A percentile compares a stretch with the other conserved stretches of the same genome.
phyloP scores from a whole-genome alignment of 306 rosid genomes.

The Hippophae rhamnoides region DNA sequence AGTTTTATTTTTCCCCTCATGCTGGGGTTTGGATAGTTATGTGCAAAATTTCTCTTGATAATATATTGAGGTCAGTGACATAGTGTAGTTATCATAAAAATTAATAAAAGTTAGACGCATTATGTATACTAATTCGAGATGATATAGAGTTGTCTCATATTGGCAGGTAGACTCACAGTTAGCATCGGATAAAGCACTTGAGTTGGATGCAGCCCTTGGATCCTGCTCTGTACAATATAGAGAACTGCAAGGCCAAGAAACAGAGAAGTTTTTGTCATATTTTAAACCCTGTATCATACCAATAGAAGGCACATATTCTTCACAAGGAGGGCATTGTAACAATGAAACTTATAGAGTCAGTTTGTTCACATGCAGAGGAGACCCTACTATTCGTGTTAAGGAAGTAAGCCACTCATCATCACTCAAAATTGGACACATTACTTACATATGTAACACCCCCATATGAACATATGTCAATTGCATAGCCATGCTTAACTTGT shows the following conservation, averaged over 20 bases:
- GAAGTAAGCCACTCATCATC: conserved; percentile 41
- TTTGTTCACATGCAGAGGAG: conserved; percentile 85
- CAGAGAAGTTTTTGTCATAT: conserved; percentile 70
- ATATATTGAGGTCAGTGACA: conserved; percentile 4
- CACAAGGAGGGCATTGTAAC: conserved; percentile 39
- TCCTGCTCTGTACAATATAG: conserved; percentile 88
- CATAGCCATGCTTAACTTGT: no score
- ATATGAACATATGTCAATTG: no score
- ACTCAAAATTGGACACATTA: background rate
- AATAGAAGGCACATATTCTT: conserved; percentile 61
- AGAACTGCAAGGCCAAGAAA: conserved; percentile 86
- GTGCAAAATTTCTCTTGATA: conserved; percentile 3
- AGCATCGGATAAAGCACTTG: conserved; percentile 91
- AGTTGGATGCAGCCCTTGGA: conserved; percentile 83
- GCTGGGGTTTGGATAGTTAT: background rate
- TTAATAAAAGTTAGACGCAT: conserved; percentile 1
- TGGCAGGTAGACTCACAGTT: conserved; percentile 65
- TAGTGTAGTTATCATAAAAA: background rate
- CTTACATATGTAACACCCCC: background rate
- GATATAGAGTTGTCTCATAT: conserved; percentile 10
- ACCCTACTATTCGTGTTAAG: conserved; percentile 75
- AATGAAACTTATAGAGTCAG: conserved; percentile 53
- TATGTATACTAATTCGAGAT: conserved; percentile 1
- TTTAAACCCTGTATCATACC: conserved; percentile 92
- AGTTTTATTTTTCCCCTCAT: background rate